These are phyloP conservation scores for Melanopsichium pennsylvanicum DNA, from an alignment of 1,284 basidiomycete species.

Conservation along the genomic window DNA sequence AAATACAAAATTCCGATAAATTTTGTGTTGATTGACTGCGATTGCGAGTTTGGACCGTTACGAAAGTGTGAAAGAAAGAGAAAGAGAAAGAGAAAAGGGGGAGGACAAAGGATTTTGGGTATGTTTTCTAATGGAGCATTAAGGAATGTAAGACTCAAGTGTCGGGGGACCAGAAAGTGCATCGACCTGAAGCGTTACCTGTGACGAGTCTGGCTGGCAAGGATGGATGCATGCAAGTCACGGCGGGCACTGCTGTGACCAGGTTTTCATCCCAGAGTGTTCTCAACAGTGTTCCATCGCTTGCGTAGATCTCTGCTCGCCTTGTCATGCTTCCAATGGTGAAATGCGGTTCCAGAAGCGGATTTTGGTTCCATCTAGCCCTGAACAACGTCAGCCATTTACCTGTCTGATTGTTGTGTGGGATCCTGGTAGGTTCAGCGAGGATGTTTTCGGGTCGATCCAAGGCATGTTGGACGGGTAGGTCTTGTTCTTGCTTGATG, in stretches of 20 bases:
- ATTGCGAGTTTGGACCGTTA: background rate
- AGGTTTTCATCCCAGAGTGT: conserved; percentile 57
- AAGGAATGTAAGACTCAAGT: no score
- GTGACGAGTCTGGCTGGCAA: conserved; percentile 49
- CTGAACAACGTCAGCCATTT: conserved; percentile 65
- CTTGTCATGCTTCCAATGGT: conserved; percentile 61
- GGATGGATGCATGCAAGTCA: conserved; percentile 58
- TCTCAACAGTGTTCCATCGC: conserved; percentile 50
- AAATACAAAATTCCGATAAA: background rate
- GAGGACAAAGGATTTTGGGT: background rate
- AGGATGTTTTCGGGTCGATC: conserved; percentile 45
- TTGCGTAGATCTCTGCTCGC: conserved; percentile 56
- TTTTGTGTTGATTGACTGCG: background rate
- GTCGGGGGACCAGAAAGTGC: conserved; percentile 51
- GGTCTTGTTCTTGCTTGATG: conserved; percentile 19
- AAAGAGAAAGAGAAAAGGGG: background rate
- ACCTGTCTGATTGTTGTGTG: conserved; percentile 65
- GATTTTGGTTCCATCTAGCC: conserved; percentile 55
- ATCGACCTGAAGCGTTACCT: conserved; percentile 56
- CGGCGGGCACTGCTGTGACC: conserved; percentile 62
- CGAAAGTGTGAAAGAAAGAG: background rate
- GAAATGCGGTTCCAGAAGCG: conserved; percentile 56
- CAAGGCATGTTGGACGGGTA: background rate
- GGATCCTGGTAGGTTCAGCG: conserved; percentile 28
- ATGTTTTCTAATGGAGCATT: no score